Evolutionary conservation across 2,329 filamentous ascomycete genomes (phyloP), one percentile per base, ranked within the genome.

Genomic region (Aspergillus clavatus): DNA sequence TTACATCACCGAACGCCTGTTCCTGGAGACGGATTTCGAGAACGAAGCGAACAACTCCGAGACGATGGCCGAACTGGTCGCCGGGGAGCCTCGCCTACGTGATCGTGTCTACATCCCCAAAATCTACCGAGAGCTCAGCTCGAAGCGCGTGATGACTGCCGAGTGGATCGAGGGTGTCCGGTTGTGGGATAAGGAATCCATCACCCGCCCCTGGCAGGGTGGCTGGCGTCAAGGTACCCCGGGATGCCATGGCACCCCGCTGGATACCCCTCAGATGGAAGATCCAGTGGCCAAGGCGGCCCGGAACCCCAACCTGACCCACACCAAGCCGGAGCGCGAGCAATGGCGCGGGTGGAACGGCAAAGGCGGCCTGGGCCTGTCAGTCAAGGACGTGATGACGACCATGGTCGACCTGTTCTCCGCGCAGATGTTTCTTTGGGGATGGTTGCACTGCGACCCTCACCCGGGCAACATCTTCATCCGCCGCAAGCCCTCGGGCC

Each of bases 361-460:
- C 21, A 82, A 80, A 49, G 91, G 90, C 40, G 93, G 93, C 0
- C 80, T 97, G 0, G 93, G 93, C 0, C 73, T 98, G 3, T 83
- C 81, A 6, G 75, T 89, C 23, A 87, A 86, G 60, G 85, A 91
- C 47, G 89, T 96, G 47, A 97, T 97, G 93, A 86, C 85, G 5
- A 96, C 89, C 24, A 96, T 97, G 83, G 81, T 96, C 40, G 91
- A 96, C 65, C 78, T 97, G 26, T 98, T 97, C 73, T 87, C 85
- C n/a, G 90, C 89, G 2, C 91, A 97, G 63, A 97, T 97, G 78
- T 98, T 96, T 74, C 84, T 95, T 53, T 97, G 89, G 87, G 93
- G 93, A 10, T 80, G 87, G 35, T 87, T 97, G 0, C 91, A 98
- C 72, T 96, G 91, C 70, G 93, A 98, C 65, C 93, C 93, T 7